Evolutionary conservation across 495 filamentous ascomycete genomes (phyloP), one percentile per base, ranked within the genome.

Genomic region (Aspergillus sclerotiicarbonarius): DNA sequence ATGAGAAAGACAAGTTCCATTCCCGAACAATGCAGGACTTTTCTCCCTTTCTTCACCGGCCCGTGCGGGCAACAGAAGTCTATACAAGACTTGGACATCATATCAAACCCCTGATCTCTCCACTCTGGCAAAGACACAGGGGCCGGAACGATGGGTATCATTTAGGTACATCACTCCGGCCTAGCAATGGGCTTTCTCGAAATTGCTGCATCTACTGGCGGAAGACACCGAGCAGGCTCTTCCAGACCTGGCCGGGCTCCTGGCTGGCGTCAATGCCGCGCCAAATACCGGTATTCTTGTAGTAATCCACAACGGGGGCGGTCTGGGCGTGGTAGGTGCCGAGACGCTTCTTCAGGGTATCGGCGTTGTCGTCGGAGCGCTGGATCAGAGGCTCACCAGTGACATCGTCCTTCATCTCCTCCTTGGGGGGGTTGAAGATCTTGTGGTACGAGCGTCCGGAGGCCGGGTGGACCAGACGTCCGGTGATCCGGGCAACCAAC

Each of bases 361-460:
- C 93, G 63, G 90, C 92, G 67, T 99, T 99, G 80, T 99, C 94
- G 69, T 99, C 94, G 54, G 86, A 90, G 61, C 94, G 88, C 79
- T 98, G 94, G 70, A 98, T 90, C 62, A 99, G 76, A 31, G 93
- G 94, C 80, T 99, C 94, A 69, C 94, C 95, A 15, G 95, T 97
- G 56, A 98, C 70, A 68, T 99, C 94, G 77, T 99, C 94, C 72
- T 84, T 96, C 95, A 98, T 98, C 57, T 82, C 55, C 58, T 83
- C 75, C 83, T 96, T 95, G 62, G 94, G 94, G n/a, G 94, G 95
- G 84, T 96, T 97, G 87, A 99, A 99, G 69, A 90, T 87, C 74
- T 87, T 90, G 84, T 99, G 94, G 81, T 99, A 99, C 54, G 90
- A 90, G 64, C 94, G 91, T 56, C 94, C 94, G 60, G 91, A 95